phyloP scores from a whole-genome alignment of 1,284 basidiomycete genomes.

The Trichosporon sp. region DNA sequence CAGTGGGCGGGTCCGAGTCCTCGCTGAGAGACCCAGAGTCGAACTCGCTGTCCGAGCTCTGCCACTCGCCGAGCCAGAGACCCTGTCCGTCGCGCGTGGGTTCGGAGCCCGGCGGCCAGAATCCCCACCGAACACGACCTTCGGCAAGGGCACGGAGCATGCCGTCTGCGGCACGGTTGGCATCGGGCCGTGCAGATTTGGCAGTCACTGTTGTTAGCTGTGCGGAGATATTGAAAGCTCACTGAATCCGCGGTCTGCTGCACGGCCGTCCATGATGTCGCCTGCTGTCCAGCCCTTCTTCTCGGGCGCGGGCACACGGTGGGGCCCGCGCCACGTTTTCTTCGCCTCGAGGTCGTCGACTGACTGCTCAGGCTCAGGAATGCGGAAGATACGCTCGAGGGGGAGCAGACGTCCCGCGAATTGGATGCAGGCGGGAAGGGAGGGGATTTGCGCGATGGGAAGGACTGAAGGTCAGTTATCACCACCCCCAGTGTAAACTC shows the following conservation, averaged over 20 bases:
- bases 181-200: slow-evolving; percentile 81
- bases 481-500: neutral
- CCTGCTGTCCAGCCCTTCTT: slow-evolving; percentile 57
- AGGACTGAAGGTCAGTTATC: slow-evolving; percentile 58
- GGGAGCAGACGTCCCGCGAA: slow-evolving; percentile 72
- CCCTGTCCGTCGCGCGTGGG: slow-evolving; percentile 20
- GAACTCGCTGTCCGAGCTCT: slow-evolving; percentile 75
- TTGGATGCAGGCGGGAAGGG: slow-evolving; percentile 72
- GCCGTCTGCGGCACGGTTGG: slow-evolving; percentile 84
- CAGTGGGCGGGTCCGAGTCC: slow-evolving; percentile 58
- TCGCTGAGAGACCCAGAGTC: slow-evolving; percentile 65
- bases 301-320: neutral
- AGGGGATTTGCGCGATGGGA: slow-evolving; percentile 82
- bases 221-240: neutral
- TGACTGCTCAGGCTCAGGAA: slow-evolving; percentile 55
- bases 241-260: slow-evolving; percentile 70
- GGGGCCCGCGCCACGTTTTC: slow-evolving; percentile 44
- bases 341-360: slow-evolving; percentile 52
- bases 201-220: slow-evolving; percentile 65
- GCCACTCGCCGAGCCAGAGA: slow-evolving; percentile 56
- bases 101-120: slow-evolving; percentile 65
- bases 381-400: slow-evolving; percentile 69
- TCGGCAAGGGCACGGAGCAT: slow-evolving; percentile 80
- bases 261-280: slow-evolving; percentile 76
- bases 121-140: slow-evolving; percentile 77